Evolutionary conservation across 2,329 filamentous ascomycete species (phyloP).

Genomic region (Pseudocercospora eumusae): DNA sequence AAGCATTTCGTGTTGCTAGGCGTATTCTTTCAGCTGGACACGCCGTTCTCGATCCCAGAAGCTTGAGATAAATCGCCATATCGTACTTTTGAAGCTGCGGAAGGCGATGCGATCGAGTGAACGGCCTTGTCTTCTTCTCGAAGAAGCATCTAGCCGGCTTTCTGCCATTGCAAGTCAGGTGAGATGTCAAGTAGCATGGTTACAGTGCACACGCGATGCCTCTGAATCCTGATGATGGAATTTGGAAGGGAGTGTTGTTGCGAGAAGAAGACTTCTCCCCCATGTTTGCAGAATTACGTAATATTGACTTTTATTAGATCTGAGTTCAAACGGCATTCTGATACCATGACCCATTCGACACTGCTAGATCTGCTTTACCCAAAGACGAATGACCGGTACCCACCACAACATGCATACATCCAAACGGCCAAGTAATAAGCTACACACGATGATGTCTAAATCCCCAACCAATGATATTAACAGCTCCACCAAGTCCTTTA

Average conservation of each 20-base stretch:
- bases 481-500: slow-evolving; percentile 10
- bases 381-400: background rate
- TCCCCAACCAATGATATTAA: slow-evolving; percentile 43
- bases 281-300: too few relatives aligned
- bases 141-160: too few relatives aligned
- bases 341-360: slow-evolving; percentile 9
- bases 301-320: too few relatives aligned
- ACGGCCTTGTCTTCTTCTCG: background rate
- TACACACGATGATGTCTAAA: slow-evolving; percentile 44
- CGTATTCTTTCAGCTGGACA: background rate
- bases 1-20: background rate
- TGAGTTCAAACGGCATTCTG: background rate
- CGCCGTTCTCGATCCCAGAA: background rate
- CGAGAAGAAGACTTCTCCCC: background rate
- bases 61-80: background rate
- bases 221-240: background rate
- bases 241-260: background rate
- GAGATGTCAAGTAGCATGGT: background rate
- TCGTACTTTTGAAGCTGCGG: background rate
- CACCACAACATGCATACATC: slow-evolving; percentile 50
- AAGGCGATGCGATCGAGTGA: background rate
- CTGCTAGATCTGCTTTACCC: background rate
- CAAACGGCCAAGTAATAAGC: slow-evolving; percentile 54
- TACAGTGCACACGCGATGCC: background rate
- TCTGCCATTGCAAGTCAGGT: background rate